phyloP scores from a whole-genome alignment of 2,329 filamentous ascomycete species.

The Fusarium solani-melongenae region DNA sequence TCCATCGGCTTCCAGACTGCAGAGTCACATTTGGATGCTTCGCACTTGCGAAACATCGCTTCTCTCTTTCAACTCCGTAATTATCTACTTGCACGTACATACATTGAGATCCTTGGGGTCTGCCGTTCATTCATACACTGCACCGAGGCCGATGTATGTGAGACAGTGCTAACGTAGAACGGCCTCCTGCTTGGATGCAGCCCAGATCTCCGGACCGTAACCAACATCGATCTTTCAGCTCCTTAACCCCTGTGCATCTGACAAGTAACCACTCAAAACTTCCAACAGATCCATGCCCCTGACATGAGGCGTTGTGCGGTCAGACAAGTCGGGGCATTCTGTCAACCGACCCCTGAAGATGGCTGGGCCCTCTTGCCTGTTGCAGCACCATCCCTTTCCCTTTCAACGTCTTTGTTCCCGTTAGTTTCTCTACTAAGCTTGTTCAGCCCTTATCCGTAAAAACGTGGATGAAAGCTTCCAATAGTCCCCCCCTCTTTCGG shows the following conservation, averaged over 20 bases:
- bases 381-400: fast-evolving
- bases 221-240: background rate
- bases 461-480: conserved; percentile 20
- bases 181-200: background rate
- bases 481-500: background rate
- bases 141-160: background rate
- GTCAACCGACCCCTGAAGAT: background rate
- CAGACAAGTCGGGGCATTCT: background rate
- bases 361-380: background rate
- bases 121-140: background rate
- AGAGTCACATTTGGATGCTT: background rate
- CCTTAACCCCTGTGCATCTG: background rate
- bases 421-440: background rate
- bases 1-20: background rate
- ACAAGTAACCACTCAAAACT: background rate
- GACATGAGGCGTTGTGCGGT: background rate
- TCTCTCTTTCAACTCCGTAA: background rate
- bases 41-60: background rate
- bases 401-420: background rate
- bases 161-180: background rate
- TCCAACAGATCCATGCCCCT: background rate
- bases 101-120: background rate
- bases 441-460: background rate
- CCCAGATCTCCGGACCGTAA: background rate
- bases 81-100: background rate